Conservation (phyloP, 345 rosid genomes). For the Salix koriyanagi region DNA sequence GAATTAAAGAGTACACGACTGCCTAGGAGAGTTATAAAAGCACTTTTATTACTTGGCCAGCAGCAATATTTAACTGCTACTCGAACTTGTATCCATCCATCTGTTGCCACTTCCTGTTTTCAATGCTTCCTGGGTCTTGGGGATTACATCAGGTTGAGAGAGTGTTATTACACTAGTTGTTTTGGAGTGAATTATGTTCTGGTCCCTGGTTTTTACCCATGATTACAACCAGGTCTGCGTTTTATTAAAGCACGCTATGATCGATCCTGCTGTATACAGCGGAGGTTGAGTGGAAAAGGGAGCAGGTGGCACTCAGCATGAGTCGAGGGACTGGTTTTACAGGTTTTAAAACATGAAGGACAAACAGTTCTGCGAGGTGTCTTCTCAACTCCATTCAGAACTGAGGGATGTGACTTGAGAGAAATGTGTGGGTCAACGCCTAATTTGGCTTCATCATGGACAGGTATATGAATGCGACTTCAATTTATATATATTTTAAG, state of each 20-base stretch:
- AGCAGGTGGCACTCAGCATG: too few relatives aligned
- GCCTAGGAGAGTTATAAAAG: conserved; percentile 7
- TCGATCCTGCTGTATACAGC: too few relatives aligned
- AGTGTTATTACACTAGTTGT: too few relatives aligned
- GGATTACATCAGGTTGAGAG: conserved; percentile 7
- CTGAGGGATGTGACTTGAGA: conserved; percentile 10
- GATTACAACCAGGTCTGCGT: too few relatives aligned
- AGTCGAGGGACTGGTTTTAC: too few relatives aligned
- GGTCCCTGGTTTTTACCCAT: too few relatives aligned
- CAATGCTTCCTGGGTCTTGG: conserved; percentile 34
- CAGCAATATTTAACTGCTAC: conserved; percentile 14
- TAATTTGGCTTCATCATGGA: neutral
- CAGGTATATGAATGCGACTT: neutral
- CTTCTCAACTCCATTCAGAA: conserved; percentile 22
- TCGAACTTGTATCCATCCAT: neutral
- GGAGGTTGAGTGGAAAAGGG: too few relatives aligned
- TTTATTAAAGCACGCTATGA: too few relatives aligned
- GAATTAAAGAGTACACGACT: neutral
- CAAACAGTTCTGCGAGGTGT: neutral
- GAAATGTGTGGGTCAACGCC: conserved; percentile 21
- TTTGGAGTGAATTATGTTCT: too few relatives aligned
- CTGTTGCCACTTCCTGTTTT: neutral
- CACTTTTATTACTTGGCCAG: too few relatives aligned
- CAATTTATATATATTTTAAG: too few relatives aligned
- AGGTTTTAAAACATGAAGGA: too few relatives aligned